These are phyloP conservation scores for Coemansia sp. DNA, from an alignment of 192 early-diverging fungal genomes.

Conservation along the genomic window DNA sequence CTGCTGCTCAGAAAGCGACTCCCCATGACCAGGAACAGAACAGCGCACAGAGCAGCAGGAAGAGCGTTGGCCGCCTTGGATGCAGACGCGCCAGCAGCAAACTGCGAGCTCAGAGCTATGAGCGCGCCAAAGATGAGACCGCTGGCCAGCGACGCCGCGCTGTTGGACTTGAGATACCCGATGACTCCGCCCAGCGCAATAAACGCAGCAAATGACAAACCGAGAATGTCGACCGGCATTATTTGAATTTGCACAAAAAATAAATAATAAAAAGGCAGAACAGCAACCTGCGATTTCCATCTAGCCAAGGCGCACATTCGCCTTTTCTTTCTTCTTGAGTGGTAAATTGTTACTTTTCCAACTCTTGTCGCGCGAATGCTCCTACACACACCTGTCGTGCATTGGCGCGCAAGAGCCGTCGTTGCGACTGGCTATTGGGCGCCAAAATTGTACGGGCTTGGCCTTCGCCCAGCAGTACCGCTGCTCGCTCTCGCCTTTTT, in stretches of 20 bases:
- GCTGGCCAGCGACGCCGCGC: slow-evolving; percentile 35
- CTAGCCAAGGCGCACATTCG: no score
- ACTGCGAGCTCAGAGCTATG: slow-evolving; percentile 29
- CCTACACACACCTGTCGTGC: neutral
- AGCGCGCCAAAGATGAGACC: slow-evolving; percentile 41
- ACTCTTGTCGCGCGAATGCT: neutral
- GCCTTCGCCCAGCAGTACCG: neutral
- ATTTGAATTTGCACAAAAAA: neutral
- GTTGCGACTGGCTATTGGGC: neutral
- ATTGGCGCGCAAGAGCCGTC: neutral
- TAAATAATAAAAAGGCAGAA: neutral
- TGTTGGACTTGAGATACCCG: slow-evolving; percentile 40
- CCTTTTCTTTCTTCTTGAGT: no score
- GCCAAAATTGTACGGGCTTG: neutral
- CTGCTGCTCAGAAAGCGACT: slow-evolving; percentile 36
- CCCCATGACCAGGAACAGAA: slow-evolving; percentile 36
- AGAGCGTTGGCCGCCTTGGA: slow-evolving; percentile 20
- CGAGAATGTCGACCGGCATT: slow-evolving; percentile 26
- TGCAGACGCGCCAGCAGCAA: slow-evolving; percentile 10
- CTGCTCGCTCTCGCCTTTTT: neutral
- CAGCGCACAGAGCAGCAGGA: slow-evolving; percentile 29
- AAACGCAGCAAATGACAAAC: slow-evolving; percentile 28
- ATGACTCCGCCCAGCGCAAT: slow-evolving; percentile 36
- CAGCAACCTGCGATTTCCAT: no score
- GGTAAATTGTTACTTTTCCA: no score